These are phyloP conservation scores for Calonectria montana DNA, from an alignment of 2,329 filamentous ascomycete genomes.

Conservation along the genomic window DNA sequence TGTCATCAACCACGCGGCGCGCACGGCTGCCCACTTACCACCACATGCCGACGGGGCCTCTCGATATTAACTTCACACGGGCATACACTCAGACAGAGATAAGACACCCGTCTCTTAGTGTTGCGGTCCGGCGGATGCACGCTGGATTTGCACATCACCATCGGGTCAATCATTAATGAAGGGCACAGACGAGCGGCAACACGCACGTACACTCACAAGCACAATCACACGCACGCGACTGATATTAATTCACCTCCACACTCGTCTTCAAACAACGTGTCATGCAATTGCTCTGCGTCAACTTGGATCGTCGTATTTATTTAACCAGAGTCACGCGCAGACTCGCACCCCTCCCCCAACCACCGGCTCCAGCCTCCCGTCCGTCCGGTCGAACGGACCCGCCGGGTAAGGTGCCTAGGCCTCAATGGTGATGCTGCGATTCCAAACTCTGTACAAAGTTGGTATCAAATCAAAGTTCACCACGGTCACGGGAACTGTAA, in stretches of 20 bases:
- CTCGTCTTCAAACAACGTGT: neutral
- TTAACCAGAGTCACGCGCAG: constrained; percentile 3
- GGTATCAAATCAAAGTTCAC: neutral
- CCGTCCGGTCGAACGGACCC: constrained; percentile 34
- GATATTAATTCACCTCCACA: constrained; percentile 18
- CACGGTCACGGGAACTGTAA: neutral
- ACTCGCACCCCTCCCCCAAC: constrained; percentile 27
- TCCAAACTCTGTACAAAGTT: neutral
- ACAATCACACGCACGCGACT: constrained; percentile 2
- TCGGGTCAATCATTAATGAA: constrained; percentile 4
- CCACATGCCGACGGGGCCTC: neutral
- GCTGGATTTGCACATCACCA: constrained; percentile 13
- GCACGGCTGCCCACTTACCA: neutral
- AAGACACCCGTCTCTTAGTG: neutral
- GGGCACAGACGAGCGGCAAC: neutral
- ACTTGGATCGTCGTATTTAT: neutral
- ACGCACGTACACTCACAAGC: constrained; percentile 12
- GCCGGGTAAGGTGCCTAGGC: constrained; percentile 36
- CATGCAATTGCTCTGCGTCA: neutral
- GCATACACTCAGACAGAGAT: neutral
- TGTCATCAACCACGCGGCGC: neutral
- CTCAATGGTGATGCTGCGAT: constrained; percentile 1
- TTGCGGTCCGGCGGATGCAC: neutral
- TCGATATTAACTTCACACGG: constrained; percentile 1
- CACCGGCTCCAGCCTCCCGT: constrained; percentile 32